Evolutionary conservation across 129 eudicot species (phyloP).

Genomic region (Erigeron canadensis): DNA sequence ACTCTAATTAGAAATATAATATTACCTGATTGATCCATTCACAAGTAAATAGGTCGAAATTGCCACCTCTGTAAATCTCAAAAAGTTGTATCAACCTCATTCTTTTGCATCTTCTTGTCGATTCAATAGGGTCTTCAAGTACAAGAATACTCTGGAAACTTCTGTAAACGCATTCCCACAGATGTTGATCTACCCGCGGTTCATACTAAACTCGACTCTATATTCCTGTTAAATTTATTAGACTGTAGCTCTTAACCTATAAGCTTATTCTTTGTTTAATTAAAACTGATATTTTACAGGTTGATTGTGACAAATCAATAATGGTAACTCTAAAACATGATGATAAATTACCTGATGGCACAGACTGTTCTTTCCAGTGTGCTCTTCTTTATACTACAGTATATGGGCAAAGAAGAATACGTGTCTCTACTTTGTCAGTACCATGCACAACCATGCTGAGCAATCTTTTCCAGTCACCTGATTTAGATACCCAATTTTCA

Average conservation of each 20-base stretch:
- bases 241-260: background rate
- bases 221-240: background rate
- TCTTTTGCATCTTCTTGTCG: background rate
- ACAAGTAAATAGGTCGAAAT: background rate
- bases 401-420: conserved; percentile 90
- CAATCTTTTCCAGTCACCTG: conserved; percentile 91
- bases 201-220: background rate
- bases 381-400: conserved; percentile 95
- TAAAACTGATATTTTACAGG: conserved; percentile 36
- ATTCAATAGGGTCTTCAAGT: conserved; percentile 84
- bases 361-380: conserved; percentile 89
- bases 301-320: conserved; percentile 82
- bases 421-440: conserved; percentile 84
- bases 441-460: conserved; percentile 84
- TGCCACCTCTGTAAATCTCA: background rate
- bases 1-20: background rate
- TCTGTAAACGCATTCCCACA: conserved; percentile 89
- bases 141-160: conserved; percentile 92
- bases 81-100: background rate
- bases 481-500: conserved; percentile 89
- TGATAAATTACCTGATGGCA: conserved; percentile 73
- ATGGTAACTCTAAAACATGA: conserved; percentile 78
- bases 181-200: conserved; percentile 7
- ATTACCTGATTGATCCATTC: background rate
- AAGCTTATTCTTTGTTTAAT: conserved; percentile 12